Evolutionary conservation across 1,139 yeast genomes (phyloP), one percentile per base, ranked within the genome.

Genomic region (Groenewaldozyma auringiensis): DNA sequence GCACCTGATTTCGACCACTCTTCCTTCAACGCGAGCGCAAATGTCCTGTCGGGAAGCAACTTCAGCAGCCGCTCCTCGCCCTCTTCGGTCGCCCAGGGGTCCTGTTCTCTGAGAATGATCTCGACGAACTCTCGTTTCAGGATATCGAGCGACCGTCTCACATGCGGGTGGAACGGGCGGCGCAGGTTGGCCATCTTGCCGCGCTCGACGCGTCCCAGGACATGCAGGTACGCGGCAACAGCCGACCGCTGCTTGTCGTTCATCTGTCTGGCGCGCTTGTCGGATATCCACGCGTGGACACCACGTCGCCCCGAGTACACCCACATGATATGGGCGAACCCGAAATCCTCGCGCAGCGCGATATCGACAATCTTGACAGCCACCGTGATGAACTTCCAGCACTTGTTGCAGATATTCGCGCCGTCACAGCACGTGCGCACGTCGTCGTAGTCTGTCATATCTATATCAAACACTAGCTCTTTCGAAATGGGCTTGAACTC

Each of bases 221-320:
- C 81, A 57, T 86, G 94, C 59, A 94, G 66, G 61, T 92, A 92
- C 53, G 85, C 89, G 31, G 89, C 81, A 11, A 92, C 75, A 1
- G 95, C 79, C 54, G 83, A 73, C 56, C 99, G 75, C 47, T 78
- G 76, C 2, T 68, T 57, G 61, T 94, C 98, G 56, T 78, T 85
- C 53, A 92, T 67, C 2, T 65, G 61, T 47, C 96, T 71, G 0
- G 96, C 96, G 43, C 89, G 70, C 45, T 76, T 67, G 62, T 94
- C 98, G 64, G 96, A 85, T 21, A 92, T 75, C 99, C 99, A 92
- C 57, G 97, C 94, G 72, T 92, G 99, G 21, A 95, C 96, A 64
- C 99, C 99, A 75, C 99, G 84, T 71, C 99, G 82, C 41, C 99
- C 99, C 0, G 96, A 87, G 62, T 87, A 92, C 2, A 92, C 96